These are phyloP conservation scores for Pseudopithomyces chartarum DNA, from an alignment of 2,329 filamentous ascomycete genomes.

Conservation along the genomic window DNA sequence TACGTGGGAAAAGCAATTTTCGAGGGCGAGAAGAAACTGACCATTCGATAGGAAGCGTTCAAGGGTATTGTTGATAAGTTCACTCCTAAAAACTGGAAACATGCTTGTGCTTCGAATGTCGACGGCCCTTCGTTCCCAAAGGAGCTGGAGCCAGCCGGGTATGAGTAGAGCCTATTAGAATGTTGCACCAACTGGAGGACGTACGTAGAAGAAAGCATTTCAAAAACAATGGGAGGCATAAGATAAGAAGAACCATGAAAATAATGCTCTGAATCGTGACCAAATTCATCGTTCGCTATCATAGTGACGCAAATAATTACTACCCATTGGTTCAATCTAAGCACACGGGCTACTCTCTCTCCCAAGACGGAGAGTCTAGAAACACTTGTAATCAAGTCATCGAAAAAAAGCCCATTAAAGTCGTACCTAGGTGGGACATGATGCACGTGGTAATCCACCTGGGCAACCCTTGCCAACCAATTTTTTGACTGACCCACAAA, in stretches of 20 bases:
- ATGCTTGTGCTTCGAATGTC: conserved; percentile 63
- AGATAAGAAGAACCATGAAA: neutral
- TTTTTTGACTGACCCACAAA: neutral
- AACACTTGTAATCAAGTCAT: neutral
- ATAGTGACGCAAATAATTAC: neutral
- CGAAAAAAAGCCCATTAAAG: neutral
- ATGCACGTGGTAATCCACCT: neutral
- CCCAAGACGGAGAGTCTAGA: neutral
- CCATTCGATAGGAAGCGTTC: conserved; percentile 72
- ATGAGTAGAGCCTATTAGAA: conserved; percentile 10
- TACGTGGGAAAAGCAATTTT: conserved; percentile 48
- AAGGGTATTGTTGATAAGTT: conserved; percentile 91
- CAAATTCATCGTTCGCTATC: neutral
- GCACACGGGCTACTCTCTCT: neutral
- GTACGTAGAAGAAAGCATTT: neutral
- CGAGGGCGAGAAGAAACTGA: neutral
- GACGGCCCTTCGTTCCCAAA: conserved; percentile 59
- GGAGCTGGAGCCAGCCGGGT: conserved; percentile 42
- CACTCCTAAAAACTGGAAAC: conserved; percentile 79
- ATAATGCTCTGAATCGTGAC: neutral
- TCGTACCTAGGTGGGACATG: neutral
- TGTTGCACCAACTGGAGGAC: neutral
- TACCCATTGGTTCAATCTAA: neutral
- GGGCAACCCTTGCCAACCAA: neutral
- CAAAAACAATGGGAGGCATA: neutral